Evolutionary conservation across 306 rosid species (phyloP), one percentile per base, ranked within the genome.

Genomic region (Abrus pulchellus): DNA sequence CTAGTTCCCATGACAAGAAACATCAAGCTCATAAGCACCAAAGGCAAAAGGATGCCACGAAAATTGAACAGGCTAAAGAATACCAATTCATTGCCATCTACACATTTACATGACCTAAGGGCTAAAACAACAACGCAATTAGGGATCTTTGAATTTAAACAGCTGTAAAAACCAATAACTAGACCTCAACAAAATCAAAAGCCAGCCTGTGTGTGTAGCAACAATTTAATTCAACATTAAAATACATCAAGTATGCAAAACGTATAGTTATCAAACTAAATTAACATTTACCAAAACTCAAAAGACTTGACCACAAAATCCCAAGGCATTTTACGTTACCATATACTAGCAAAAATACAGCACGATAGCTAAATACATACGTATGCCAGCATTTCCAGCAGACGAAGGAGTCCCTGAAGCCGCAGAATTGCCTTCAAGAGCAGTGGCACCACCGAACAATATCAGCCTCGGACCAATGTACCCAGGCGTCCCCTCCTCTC

Each of bases 381-480:
- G 95, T 77, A 96, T 96, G 79, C 99, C 99, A 55, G 99, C 99
- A 80, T 92, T 96, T 83, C 99, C 99, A 59, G 99, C 99, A 2
- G 99, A 93, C 1, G 99, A 88, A 8, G 99, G 99, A 86, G 99
- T 96, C 66, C 99, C 99, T 0, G 99, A 80, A 48, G 94, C 97
- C 34, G 98, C 97, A 1, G 99, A 90, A 84, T 93, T 96, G 0
- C 99, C 99, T 86, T 96, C 99, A 71, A 96, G 98, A 1, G 98
- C 99, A 36, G 99, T 96, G 84, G 99, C 99, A 45, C 99, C 99
- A 27, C 99, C 99, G 64, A 96, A 96, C 84, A 96, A 75, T 76
- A 96, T 90, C 85, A 93, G 38, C 77, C 99, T 88, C 32, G 99
- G 98, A 36, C 99, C 98, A 79, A 92, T 89, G 86, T 86, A 92